These are phyloP conservation scores for Wolfiporia cocos DNA, from an alignment of 1,284 basidiomycete species.

Conservation along the genomic window DNA sequence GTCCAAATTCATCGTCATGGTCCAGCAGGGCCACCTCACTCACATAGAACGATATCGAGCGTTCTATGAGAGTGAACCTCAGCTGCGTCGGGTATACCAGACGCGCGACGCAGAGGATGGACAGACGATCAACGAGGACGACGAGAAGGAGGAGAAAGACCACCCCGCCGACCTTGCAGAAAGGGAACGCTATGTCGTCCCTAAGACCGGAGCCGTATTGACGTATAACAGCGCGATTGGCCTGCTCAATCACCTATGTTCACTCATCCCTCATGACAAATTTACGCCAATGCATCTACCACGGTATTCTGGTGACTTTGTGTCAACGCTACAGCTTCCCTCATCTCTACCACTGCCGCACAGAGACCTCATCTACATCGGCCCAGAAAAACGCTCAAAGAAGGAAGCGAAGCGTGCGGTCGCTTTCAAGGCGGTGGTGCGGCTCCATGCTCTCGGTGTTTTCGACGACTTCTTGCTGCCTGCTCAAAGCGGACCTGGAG, in stretches of 20 bases:
- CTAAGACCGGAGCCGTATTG: constrained; percentile 66
- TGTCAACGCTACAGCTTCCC: constrained; percentile 57
- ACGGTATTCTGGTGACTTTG: constrained; percentile 55
- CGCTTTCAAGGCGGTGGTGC: constrained; percentile 69
- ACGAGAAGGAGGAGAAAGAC: constrained; percentile 39
- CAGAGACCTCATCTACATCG: constrained; percentile 46
- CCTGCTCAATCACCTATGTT: constrained; percentile 66
- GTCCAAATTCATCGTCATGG: constrained; percentile 77
- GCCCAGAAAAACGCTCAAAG: constrained; percentile 57
- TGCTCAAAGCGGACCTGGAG: constrained; percentile 34
- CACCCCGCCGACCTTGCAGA: constrained; percentile 50
- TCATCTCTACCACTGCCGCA: constrained; percentile 55
- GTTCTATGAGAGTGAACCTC: constrained; percentile 55
- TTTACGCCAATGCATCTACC: constrained; percentile 60
- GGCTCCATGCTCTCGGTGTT: constrained; percentile 60
- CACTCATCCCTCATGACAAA: constrained; percentile 65
- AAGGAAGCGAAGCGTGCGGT: constrained; percentile 76
- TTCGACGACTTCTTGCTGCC: constrained; percentile 80
- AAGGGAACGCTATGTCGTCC: constrained; percentile 67
- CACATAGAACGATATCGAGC: constrained; percentile 51
- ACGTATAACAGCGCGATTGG: constrained; percentile 70
- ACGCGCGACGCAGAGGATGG: constrained; percentile 29
- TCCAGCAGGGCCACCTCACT: constrained; percentile 50
- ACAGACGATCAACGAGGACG: constrained; percentile 19
- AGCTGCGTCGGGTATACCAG: constrained; percentile 58